Conservation (phyloP, 768 basidiomycete genomes). For the Lactarius trivialis region DNA sequence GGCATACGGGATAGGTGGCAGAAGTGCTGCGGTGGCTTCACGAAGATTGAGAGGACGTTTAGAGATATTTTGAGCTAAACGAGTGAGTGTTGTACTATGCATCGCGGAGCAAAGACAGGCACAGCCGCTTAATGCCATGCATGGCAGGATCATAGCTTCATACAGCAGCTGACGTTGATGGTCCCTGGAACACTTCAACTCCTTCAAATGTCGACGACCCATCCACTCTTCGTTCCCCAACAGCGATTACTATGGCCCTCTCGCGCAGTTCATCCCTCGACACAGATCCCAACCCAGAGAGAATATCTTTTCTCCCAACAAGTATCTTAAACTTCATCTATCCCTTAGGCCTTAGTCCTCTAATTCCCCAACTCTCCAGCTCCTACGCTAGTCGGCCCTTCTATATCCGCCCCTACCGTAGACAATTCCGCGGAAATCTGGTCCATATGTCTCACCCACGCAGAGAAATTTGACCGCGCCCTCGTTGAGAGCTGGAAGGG, state of each 20-base stretch:
- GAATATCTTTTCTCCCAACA: background rate
- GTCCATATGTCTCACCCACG: constrained; percentile 13
- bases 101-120: background rate
- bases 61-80: constrained; percentile 28
- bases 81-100: constrained; percentile 12
- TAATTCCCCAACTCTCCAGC: background rate
- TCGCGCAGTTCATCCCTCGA: background rate
- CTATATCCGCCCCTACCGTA: background rate
- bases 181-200: background rate
- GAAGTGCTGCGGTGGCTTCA: constrained; percentile 33
- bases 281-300: background rate
- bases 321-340: background rate
- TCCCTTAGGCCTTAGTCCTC: background rate
- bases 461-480: constrained; percentile 14
- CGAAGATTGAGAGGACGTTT: constrained; percentile 29
- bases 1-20: constrained; percentile 37
- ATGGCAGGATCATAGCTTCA: too few relatives aligned
- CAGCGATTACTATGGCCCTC: background rate
- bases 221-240: background rate
- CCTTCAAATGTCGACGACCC: background rate
- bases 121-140: too few relatives aligned
- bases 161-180: background rate
- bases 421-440: constrained; percentile 10
- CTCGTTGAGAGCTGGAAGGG: constrained; percentile 20
- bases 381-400: background rate